Conservation (phyloP, 129 eudicot species). For the Chrysanthemum seticuspe region DNA sequence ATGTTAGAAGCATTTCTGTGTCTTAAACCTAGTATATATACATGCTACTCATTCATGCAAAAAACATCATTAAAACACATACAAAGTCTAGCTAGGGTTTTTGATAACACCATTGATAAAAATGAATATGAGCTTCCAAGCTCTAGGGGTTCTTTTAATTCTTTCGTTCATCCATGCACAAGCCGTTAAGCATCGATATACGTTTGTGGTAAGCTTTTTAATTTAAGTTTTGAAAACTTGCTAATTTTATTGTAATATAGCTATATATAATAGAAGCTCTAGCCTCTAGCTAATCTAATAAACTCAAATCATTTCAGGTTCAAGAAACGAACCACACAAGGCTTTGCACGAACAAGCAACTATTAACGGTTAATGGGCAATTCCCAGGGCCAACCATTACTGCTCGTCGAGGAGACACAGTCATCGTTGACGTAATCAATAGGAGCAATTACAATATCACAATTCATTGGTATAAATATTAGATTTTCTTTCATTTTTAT, state of each 20-base stretch:
- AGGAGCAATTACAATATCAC: conserved; percentile 43
- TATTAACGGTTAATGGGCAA: conserved; percentile 49
- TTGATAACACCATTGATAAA: background rate
- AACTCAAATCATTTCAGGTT: conserved; percentile 29
- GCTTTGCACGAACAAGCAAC: conserved; percentile 45
- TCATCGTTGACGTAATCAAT: conserved; percentile 45
- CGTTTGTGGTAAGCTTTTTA: conserved; percentile 24
- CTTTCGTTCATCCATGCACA: conserved; percentile 27
- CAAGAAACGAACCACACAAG: conserved; percentile 44
- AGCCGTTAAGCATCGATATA: conserved; percentile 25
- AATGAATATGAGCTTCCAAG: conserved; percentile 17
- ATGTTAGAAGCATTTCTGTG: conserved; percentile 9
- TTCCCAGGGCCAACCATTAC: conserved; percentile 55
- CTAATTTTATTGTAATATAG: too few relatives aligned
- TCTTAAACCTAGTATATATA: conserved; percentile 20
- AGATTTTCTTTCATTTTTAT: background rate
- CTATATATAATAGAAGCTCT: too few relatives aligned
- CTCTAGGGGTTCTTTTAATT: conserved; percentile 23
- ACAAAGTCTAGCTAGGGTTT: conserved; percentile 17
- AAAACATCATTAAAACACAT: background rate
- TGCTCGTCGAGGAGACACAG: conserved; percentile 44
- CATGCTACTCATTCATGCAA: conserved; percentile 22
- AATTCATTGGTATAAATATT: conserved; percentile 44
- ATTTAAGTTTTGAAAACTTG: background rate
- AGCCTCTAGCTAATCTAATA: too few relatives aligned